These are phyloP conservation scores for Xylaria nigripes DNA, from an alignment of 495 filamentous ascomycete species.

Conservation along the genomic window DNA sequence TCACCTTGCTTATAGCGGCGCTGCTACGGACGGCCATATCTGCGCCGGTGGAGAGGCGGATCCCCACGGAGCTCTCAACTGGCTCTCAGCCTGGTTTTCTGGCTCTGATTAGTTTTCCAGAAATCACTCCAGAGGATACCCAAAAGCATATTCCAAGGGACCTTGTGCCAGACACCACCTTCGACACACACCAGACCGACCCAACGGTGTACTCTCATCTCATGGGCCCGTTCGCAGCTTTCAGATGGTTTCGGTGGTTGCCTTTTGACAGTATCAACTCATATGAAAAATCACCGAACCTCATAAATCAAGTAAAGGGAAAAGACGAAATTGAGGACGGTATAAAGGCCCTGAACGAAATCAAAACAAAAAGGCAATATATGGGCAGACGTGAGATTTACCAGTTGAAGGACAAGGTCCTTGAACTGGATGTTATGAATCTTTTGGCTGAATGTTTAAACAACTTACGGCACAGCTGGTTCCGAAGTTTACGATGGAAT, in stretches of 20 bases:
- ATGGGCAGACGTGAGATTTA: too few relatives aligned
- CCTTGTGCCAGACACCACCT: not conserved
- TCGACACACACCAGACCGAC: not conserved
- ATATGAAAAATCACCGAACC: not conserved
- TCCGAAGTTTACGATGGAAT: too few relatives aligned
- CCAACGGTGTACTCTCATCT: not conserved
- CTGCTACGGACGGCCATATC: conserved; percentile 1
- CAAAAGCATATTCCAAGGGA: not conserved
- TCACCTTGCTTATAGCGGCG: conserved; percentile 1
- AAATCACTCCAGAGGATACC: not conserved
- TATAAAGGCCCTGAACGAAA: too few relatives aligned
- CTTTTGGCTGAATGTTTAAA: too few relatives aligned
- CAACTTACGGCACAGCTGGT: too few relatives aligned
- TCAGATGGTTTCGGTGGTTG: conserved; percentile 8
- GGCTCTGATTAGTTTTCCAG: not conserved
- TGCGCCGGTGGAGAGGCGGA: not conserved
- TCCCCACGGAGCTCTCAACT: not conserved
- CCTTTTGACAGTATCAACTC: conserved; percentile 9
- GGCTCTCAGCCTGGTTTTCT: not conserved
- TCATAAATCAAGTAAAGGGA: too few relatives aligned
- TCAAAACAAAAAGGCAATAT: too few relatives aligned
- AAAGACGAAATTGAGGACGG: not conserved
- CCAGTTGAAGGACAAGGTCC: too few relatives aligned
- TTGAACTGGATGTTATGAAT: too few relatives aligned
- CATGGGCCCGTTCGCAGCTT: not conserved